Evolutionary conservation across 371 early-diverging fungal genomes (phyloP).

Genomic region (Funneliformis caledonium): DNA sequence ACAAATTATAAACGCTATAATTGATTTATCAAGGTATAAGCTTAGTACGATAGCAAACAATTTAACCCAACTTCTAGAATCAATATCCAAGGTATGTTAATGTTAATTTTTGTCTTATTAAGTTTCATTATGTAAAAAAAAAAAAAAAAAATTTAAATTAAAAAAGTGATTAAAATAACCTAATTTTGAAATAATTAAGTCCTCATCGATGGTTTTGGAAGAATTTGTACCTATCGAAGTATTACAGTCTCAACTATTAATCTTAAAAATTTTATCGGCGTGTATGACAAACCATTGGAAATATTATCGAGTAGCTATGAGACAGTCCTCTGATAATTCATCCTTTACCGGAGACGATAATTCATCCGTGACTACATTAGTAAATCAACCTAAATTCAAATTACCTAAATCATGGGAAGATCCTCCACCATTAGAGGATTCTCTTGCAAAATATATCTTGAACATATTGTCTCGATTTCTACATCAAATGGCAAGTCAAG

Average conservation of each 20-base stretch:
- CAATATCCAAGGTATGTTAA: constrained; percentile 64
- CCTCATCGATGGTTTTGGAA: constrained; percentile 55
- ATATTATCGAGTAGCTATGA: constrained; percentile 52
- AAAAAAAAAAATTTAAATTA: constrained; percentile 36
- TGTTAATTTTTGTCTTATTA: not conserved
- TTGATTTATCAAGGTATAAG: constrained; percentile 70
- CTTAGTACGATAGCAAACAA: constrained; percentile 61
- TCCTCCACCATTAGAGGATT: constrained; percentile 80
- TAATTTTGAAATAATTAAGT: constrained; percentile 35
- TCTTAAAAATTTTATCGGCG: constrained; percentile 70
- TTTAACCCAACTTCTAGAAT: constrained; percentile 61
- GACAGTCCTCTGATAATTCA: not conserved
- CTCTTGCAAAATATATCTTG: constrained; percentile 68
- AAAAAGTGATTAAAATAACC: constrained; percentile 28
- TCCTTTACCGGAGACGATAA: constrained; percentile 45
- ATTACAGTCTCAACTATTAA: constrained; percentile 75
- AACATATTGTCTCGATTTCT: constrained; percentile 68
- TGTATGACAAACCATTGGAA: constrained; percentile 80
- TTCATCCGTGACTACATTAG: constrained; percentile 27
- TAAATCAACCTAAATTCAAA: constrained; percentile 43
- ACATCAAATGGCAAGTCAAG: constrained; percentile 56
- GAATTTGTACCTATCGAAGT: constrained; percentile 64
- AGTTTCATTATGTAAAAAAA: not conserved
- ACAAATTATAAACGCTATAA: constrained; percentile 68
- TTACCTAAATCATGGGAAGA: constrained; percentile 55